Evolutionary conservation across 1,139 yeast genomes (phyloP).

Genomic region (Kluyveromyces marxianus): DNA sequence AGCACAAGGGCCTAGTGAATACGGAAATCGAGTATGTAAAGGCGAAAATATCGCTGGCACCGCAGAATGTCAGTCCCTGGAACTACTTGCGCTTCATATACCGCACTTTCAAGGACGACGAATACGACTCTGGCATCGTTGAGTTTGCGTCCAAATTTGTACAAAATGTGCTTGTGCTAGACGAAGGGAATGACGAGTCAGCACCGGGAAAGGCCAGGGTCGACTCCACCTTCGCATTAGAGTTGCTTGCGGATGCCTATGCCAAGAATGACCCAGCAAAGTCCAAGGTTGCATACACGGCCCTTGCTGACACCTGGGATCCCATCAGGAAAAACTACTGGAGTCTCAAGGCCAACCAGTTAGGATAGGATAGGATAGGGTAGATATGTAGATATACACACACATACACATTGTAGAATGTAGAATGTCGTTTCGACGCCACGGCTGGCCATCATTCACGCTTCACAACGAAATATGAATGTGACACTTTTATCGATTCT

Average conservation of each 20-base stretch:
- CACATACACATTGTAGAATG: no score
- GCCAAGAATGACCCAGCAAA: constrained; percentile 28
- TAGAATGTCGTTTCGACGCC: no score
- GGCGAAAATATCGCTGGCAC: constrained; percentile 44
- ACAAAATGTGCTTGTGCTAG: constrained; percentile 21
- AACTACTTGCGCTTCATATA: constrained; percentile 63
- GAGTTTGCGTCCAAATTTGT: constrained; percentile 40
- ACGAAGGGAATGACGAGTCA: constrained; percentile 3
- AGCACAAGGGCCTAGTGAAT: constrained; percentile 17
- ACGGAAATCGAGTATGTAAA: constrained; percentile 16
- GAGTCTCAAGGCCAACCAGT: constrained; percentile 27
- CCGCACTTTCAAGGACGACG: constrained; percentile 28
- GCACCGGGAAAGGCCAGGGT: constrained; percentile 24
- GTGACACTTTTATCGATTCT: no score
- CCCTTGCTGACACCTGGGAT: constrained; percentile 48
- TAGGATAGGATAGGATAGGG: neutral
- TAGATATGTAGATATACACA: no score
- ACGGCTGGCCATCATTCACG: no score
- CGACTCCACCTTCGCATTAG: constrained; percentile 59
- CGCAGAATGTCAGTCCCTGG: constrained; percentile 89
- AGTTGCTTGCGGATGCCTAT: constrained; percentile 50
- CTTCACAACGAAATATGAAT: no score
- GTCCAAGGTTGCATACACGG: constrained; percentile 40
- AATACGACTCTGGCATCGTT: constrained; percentile 35
- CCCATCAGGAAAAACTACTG: constrained; percentile 66